phyloP scores from a whole-genome alignment of 2,329 filamentous ascomycete genomes.

The Seiridium unicorne region DNA sequence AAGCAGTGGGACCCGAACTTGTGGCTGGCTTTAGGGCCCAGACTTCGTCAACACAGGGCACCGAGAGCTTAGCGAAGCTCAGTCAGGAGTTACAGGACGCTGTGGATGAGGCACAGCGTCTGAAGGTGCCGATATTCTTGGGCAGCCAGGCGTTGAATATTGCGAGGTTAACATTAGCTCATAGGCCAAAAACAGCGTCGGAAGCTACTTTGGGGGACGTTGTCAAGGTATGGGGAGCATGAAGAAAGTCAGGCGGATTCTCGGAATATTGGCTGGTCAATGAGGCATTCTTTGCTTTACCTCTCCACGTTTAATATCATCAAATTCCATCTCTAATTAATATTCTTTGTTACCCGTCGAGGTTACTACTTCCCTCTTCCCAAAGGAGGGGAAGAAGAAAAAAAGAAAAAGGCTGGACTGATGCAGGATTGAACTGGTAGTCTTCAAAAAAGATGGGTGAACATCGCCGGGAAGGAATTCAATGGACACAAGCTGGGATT shows the following conservation, averaged over 20 bases:
- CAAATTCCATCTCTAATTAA: not conserved
- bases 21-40: constrained; percentile 32
- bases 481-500: too few species aligned
- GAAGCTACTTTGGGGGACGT: constrained; percentile 19
- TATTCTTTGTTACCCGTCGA: not conserved
- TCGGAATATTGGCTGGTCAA: too few species aligned
- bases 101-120: constrained; percentile 39
- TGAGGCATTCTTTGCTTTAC: too few species aligned
- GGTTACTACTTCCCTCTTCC: too few species aligned
- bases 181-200: constrained; percentile 14
- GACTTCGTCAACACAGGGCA: constrained; percentile 12
- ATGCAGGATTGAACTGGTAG: too few species aligned
- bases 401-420: too few species aligned
- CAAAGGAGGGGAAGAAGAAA: too few species aligned
- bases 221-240: constrained; percentile 24
- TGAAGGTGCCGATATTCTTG: constrained; percentile 39
- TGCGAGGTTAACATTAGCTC: constrained; percentile 27
- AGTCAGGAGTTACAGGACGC: constrained; percentile 32
- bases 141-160: constrained; percentile 38
- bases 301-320: too few species aligned
- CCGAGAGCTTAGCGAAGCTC: constrained; percentile 26
- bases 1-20: constrained; percentile 34
- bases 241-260: not conserved
- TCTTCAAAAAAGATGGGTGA: too few species aligned
- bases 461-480: too few species aligned